Conservation (phyloP, 2,329 filamentous ascomycete species). For the Thielaviopsis euricoi region DNA sequence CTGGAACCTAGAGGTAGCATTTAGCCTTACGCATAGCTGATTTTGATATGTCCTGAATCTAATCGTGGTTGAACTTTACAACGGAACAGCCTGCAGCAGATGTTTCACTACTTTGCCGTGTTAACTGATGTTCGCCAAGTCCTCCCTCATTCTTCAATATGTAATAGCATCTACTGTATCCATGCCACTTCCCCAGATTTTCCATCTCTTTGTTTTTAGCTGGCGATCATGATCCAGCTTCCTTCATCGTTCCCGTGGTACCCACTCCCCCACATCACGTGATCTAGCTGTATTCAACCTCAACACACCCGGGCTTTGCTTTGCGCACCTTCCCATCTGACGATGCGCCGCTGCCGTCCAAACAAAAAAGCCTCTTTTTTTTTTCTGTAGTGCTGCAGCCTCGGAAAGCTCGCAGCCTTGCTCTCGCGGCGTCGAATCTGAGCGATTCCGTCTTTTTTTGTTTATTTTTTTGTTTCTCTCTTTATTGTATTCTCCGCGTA, state of each 20-base stretch:
- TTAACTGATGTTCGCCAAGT: not conserved
- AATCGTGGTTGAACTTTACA: no score
- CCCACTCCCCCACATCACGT: constrained; percentile 6
- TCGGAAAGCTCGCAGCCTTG: not conserved
- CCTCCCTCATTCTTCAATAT: not conserved
- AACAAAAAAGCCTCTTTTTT: not conserved
- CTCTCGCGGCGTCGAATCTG: not conserved
- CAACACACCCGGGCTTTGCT: not conserved
- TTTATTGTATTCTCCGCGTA: not conserved
- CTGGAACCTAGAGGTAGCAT: not conserved
- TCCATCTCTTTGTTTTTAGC: no score
- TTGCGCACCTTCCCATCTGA: not conserved
- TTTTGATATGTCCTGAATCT: no score
- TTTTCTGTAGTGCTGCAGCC: not conserved
- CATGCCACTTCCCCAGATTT: not conserved
- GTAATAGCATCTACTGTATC: no score
- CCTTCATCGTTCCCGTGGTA: not conserved
- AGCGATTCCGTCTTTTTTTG: not conserved
- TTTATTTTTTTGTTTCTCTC: no score
- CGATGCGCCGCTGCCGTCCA: not conserved
- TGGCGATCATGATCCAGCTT: not conserved
- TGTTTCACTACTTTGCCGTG: not conserved
- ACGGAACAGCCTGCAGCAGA: not conserved
- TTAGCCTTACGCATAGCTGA: not conserved
- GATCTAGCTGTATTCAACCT: not conserved